Percentiles rank a stretch among this genome's conserved stretches.
phyloP scores from a whole-genome alignment of 1,284 basidiomycete species.

The Hypsizygus ulmarius region DNA sequence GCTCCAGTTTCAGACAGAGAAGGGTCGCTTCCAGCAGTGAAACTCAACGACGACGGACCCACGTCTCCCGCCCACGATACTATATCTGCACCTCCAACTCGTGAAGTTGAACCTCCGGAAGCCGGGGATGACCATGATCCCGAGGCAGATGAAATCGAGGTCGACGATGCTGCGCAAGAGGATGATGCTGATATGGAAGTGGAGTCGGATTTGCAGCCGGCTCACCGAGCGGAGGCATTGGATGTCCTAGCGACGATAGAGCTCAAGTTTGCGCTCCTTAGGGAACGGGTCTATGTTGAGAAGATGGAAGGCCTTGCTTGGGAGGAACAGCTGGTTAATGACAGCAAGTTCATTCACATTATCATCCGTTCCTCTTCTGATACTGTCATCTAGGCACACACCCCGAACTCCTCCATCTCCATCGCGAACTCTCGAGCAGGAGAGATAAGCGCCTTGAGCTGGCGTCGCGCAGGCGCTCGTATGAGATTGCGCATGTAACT shows the following conservation, averaged over 20 bases:
- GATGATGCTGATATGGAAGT: conserved; percentile 41
- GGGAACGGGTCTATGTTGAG: conserved; percentile 75
- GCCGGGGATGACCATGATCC: conserved; percentile 31
- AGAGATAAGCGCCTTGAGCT: conserved; percentile 73
- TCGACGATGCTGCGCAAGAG: conserved; percentile 41
- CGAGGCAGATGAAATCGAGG: conserved; percentile 23
- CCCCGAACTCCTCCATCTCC: conserved; percentile 79
- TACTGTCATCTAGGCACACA: conserved; percentile 56
- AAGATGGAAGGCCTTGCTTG: conserved; percentile 78
- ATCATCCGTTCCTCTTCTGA: conserved; percentile 11
- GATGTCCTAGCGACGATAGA: conserved; percentile 77
- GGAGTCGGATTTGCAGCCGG: conserved; percentile 67
- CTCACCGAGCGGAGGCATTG: conserved; percentile 75
- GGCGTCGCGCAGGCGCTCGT: conserved; percentile 64
- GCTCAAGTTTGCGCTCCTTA: conserved; percentile 70
- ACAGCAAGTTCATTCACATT: conserved; percentile 45
- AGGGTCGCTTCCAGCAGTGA: background rate
- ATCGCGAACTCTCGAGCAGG: conserved; percentile 68
- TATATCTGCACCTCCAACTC: background rate
- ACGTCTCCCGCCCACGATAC: conserved; percentile 11
- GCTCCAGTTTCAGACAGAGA: conserved; percentile 19
- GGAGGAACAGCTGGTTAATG: conserved; percentile 68
- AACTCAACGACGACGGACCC: conserved; percentile 6
- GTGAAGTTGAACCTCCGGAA: conserved; percentile 25
- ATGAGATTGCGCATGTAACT: conserved; percentile 56